These are phyloP conservation scores for Emmonsia crescens DNA, from an alignment of 2,329 filamentous ascomycete genomes.

Conservation along the genomic window DNA sequence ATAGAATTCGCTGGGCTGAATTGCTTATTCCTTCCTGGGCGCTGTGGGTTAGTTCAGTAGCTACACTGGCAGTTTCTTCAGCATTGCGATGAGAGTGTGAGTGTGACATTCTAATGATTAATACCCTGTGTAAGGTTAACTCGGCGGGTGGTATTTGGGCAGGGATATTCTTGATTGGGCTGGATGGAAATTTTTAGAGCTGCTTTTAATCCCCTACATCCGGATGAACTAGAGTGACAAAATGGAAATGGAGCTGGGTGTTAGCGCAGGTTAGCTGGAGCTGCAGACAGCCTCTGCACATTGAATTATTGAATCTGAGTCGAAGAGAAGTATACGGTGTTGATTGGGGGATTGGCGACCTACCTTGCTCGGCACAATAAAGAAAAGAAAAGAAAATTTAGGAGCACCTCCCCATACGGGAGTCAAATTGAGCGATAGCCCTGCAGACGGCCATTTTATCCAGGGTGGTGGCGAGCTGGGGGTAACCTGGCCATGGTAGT, in stretches of 20 bases:
- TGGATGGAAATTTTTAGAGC: neutral
- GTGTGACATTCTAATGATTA: neutral
- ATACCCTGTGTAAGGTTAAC: neutral
- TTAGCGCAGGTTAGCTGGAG: too few relatives aligned
- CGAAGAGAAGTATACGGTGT: too few relatives aligned
- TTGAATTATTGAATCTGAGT: too few relatives aligned
- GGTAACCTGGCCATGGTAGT: neutral
- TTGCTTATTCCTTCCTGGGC: neutral
- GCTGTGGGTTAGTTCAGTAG: too few relatives aligned
- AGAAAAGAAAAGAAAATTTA: neutral
- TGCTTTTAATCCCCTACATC: neutral
- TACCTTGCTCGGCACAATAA: neutral
- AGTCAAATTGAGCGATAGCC: neutral
- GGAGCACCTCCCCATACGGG: neutral
- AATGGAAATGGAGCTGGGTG: neutral
- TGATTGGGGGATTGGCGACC: neutral
- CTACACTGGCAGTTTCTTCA: neutral
- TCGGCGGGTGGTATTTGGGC: neutral
- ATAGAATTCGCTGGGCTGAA: neutral
- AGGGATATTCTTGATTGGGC: neutral
- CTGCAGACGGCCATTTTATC: neutral
- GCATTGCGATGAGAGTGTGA: neutral
- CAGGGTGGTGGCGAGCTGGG: neutral
- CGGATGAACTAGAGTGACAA: neutral
- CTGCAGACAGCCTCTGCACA: too few relatives aligned